These are phyloP conservation scores for Rhodamnia argentea DNA, from an alignment of 345 rosid genomes.

Conservation along the genomic window DNA sequence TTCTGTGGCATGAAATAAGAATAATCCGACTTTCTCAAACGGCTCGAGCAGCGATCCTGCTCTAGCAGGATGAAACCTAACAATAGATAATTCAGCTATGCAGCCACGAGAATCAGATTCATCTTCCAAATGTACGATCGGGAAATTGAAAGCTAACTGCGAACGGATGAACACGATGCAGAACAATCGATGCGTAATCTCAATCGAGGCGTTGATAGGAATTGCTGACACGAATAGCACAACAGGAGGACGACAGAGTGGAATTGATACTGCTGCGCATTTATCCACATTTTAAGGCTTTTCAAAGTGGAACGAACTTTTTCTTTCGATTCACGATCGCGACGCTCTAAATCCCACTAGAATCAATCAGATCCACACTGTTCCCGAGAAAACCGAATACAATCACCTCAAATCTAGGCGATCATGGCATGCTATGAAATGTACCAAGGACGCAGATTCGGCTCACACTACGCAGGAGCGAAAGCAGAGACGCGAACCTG, in stretches of 20 bases:
- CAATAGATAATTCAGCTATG: neutral
- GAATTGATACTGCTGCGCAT: neutral
- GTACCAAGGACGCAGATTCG: neutral
- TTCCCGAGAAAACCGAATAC: neutral
- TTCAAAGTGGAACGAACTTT: neutral
- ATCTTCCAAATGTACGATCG: neutral
- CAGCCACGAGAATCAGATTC: no score
- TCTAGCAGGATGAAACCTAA: no score
- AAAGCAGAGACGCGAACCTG: constrained; percentile 15
- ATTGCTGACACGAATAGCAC: neutral
- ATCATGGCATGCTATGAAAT: no score
- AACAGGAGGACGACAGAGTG: neutral
- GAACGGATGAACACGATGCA: neutral
- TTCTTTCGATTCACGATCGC: neutral
- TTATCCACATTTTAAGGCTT: neutral
- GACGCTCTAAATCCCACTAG: neutral
- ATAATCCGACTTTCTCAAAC: no score
- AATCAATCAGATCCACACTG: neutral
- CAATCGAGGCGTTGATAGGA: neutral
- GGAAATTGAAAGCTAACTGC: neutral
- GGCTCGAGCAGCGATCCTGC: no score
- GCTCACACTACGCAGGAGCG: neutral
- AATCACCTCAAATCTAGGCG: no score
- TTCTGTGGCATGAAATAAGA: no score
- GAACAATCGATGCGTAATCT: neutral